A percentile compares a stretch with the other conserved stretches of the same genome.
Conservation (phyloP, 306 rosid genomes). For the Pueraria montana region DNA sequence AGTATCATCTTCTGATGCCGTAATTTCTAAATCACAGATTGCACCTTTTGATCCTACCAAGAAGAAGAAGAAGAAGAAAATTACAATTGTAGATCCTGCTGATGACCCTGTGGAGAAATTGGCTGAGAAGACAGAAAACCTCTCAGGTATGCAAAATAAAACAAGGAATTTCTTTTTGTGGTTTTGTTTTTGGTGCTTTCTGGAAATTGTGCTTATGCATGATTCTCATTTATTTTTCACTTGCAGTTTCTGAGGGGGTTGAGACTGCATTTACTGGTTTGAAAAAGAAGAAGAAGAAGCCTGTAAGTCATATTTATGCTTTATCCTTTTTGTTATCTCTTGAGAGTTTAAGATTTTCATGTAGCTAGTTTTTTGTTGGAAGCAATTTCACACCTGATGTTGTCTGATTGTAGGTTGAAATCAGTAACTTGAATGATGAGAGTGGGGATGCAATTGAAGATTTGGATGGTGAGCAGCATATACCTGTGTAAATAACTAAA, state of each 20-base stretch:
- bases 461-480: conserved; percentile 63
- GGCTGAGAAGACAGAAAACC: conserved; percentile 86
- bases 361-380: conserved; percentile 33
- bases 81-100: conserved; percentile 53
- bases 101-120: conserved; percentile 85
- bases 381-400: conserved; percentile 32
- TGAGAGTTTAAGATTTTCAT: background rate
- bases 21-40: conserved; percentile 61
- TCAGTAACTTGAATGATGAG: conserved; percentile 73
- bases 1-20: background rate
- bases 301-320: conserved; percentile 56
- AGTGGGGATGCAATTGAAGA: conserved; percentile 73
- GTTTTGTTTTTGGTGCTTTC: conserved; percentile 7
- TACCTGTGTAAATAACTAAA: background rate
- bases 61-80: conserved; percentile 86
- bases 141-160: conserved; percentile 64
- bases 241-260: conserved; percentile 85
- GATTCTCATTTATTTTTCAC: conserved; percentile 32
- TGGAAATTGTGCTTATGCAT: conserved; percentile 12
- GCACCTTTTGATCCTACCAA: conserved; percentile 93
- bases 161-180: background rate
- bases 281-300: conserved; percentile 97
- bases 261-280: conserved; percentile 85
- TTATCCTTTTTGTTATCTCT: background rate
- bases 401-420: conserved; percentile 71